Conservation (phyloP, 345 rosid species). For the Turritis glabra region DNA sequence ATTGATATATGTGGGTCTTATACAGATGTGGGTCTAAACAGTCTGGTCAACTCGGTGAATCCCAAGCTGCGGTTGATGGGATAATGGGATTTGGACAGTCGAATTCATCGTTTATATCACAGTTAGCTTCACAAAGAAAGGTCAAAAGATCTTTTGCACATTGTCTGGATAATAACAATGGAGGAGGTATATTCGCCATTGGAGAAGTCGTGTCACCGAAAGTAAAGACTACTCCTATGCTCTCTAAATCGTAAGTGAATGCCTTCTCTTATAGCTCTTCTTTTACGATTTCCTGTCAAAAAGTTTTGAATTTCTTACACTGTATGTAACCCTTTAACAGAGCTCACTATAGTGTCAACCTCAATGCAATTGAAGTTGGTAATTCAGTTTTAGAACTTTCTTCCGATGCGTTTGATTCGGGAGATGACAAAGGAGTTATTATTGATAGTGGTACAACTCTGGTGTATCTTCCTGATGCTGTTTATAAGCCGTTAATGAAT, state of each 20-base stretch:
- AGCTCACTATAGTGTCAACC: constrained; percentile 77
- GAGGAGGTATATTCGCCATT: constrained; percentile 90
- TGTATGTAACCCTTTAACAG: constrained; percentile 42
- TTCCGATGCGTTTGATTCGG: constrained; percentile 50
- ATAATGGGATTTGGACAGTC: constrained; percentile 91
- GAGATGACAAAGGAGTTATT: constrained; percentile 63
- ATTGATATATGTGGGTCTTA: not conserved
- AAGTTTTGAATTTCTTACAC: not conserved
- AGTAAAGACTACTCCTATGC: constrained; percentile 77
- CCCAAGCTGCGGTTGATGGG: constrained; percentile 81
- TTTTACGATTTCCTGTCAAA: constrained; percentile 2
- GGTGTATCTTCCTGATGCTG: constrained; percentile 69
- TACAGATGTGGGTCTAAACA: constrained; percentile 76
- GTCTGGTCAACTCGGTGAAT: constrained; percentile 72
- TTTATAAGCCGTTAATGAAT: constrained; percentile 55
- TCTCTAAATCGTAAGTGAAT: constrained; percentile 65
- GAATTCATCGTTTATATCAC: constrained; percentile 81
- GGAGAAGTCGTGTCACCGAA: constrained; percentile 80
- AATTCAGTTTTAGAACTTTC: constrained; percentile 52
- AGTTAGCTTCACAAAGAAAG: constrained; percentile 71
- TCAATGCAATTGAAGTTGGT: constrained; percentile 74
- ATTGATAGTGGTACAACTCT: constrained; percentile 94
- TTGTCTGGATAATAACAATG: constrained; percentile 72
- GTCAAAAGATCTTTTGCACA: constrained; percentile 78
- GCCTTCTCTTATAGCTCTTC: constrained; percentile 14